Evolutionary conservation across 495 filamentous ascomycete species (phyloP), one percentile per base, ranked within the genome.

Genomic region (Neurospora sp.): DNA sequence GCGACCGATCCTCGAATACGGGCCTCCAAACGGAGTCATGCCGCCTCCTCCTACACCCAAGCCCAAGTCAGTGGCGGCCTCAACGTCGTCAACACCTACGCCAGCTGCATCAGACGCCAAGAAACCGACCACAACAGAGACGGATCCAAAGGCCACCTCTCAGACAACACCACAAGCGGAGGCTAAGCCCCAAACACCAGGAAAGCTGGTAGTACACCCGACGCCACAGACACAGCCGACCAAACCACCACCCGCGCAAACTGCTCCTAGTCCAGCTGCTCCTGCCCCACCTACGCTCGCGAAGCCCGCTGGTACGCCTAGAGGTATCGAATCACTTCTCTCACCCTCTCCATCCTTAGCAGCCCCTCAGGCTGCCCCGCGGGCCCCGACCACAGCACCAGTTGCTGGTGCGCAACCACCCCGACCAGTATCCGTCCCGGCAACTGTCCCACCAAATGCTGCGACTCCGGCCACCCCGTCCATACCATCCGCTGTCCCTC

Each of bases 1-100:
- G 39, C 87, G 89, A 39, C 90, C 90, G 16, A 87, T 93, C 75
- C 83, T 93, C 42, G 92, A 93, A 76, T 93, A 93, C 79, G 89
- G 89, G 2, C 90, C 88, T 46, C 88, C 88, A 10, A 85, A 87
- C 54, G 88, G 88, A 35, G 84, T 84, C 46, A 85, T 88, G 84
- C 86, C 85, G n/a, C 85, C 84, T 69, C 84, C 83, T 42, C 85
- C 85, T 39, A 85, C 88, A 73, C 83, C 84, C 12, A 83, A 81
- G 59, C 82, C 86, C 73, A n/a, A 40, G 39, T 20, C 69, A 38
- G 44, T 35, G 44, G 18, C 71, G 70, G 71, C 41, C 42, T 73
- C 79, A n/a, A 7, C 73, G 38, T 72, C 77, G 5, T 66, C 74
- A 39, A 70, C 78, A 39, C 73, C 71, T 8, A 37, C 69, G n/a